Evolutionary conservation across 441 rosid genomes (phyloP).

Genomic region (Melastoma candidum): DNA sequence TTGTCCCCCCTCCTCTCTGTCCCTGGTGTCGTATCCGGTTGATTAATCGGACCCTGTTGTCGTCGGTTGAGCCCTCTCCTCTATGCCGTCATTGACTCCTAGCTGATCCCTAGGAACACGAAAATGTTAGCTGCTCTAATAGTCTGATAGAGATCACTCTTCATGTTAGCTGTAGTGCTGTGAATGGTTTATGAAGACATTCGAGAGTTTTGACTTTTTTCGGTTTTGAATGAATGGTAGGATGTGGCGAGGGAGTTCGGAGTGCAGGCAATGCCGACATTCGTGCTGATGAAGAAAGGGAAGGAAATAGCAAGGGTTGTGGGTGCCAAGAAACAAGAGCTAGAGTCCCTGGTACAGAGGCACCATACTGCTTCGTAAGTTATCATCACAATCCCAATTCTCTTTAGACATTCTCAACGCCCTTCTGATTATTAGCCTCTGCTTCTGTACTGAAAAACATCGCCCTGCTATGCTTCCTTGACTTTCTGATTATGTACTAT

Average conservation of each 20-base stretch:
- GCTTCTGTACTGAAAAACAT: too few species aligned
- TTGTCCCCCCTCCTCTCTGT: slow-evolving; percentile 11
- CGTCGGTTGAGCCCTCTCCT: too few species aligned
- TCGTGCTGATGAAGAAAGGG: slow-evolving; percentile 73
- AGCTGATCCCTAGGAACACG: too few species aligned
- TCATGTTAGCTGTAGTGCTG: neutral
- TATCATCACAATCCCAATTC: too few species aligned
- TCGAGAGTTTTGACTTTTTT: neutral
- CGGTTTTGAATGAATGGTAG: slow-evolving; percentile 19
- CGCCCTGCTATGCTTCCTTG: neutral
- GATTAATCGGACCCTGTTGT: neutral
- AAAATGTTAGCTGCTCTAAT: too few species aligned
- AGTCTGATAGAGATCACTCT: too few species aligned
- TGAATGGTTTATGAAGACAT: neutral
- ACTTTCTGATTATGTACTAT: neutral
- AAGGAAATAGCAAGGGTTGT: slow-evolving; percentile 60
- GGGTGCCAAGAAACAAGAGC: slow-evolving; percentile 57
- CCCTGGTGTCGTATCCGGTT: neutral
- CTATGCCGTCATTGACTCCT: too few species aligned
- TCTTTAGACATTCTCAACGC: too few species aligned
- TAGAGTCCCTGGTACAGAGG: slow-evolving; percentile 44
- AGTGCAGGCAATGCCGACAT: slow-evolving; percentile 84
- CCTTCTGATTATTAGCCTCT: too few species aligned
- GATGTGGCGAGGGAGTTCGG: slow-evolving; percentile 60
- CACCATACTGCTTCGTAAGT: slow-evolving; percentile 15